Evolutionary conservation across 768 basidiomycete genomes (phyloP).

Genomic region (Termitomyces sp.): DNA sequence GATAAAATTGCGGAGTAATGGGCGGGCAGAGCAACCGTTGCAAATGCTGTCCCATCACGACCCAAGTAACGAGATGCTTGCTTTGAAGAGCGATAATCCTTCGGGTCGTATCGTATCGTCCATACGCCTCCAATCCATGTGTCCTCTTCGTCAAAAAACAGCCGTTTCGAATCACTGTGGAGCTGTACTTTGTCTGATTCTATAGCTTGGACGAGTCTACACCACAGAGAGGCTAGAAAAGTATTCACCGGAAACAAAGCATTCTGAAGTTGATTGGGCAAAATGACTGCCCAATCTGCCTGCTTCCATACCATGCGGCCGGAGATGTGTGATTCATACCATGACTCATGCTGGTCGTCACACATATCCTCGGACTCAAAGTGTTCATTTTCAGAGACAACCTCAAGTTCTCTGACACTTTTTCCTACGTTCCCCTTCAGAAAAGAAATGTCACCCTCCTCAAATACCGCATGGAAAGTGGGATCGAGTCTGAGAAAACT

Average conservation of each 20-base stretch:
- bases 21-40: constrained; percentile 79
- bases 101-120: constrained; percentile 53
- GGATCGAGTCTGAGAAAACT: constrained; percentile 68
- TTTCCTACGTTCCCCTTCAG: constrained; percentile 32
- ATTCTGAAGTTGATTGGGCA: constrained; percentile 71
- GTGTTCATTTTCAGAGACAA: constrained; percentile 37
- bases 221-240: constrained; percentile 3
- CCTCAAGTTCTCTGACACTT: constrained; percentile 54
- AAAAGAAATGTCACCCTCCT: constrained; percentile 69
- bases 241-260: constrained; percentile 59
- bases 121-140: constrained; percentile 39
- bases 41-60: constrained; percentile 82
- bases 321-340: constrained; percentile 61
- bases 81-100: constrained; percentile 53
- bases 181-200: constrained; percentile 64
- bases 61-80: constrained; percentile 59
- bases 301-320: constrained; percentile 31
- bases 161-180: constrained; percentile 69
- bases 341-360: constrained; percentile 27
- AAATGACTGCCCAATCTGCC: constrained; percentile 62
- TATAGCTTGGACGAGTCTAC: constrained; percentile 26
- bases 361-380: constrained; percentile 30
- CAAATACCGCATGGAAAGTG: constrained; percentile 56
- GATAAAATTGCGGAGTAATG: constrained; percentile 80
- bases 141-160: constrained; percentile 48